phyloP scores from a whole-genome alignment of 805 yeast species.

The Starmerella ratchasimensis region DNA sequence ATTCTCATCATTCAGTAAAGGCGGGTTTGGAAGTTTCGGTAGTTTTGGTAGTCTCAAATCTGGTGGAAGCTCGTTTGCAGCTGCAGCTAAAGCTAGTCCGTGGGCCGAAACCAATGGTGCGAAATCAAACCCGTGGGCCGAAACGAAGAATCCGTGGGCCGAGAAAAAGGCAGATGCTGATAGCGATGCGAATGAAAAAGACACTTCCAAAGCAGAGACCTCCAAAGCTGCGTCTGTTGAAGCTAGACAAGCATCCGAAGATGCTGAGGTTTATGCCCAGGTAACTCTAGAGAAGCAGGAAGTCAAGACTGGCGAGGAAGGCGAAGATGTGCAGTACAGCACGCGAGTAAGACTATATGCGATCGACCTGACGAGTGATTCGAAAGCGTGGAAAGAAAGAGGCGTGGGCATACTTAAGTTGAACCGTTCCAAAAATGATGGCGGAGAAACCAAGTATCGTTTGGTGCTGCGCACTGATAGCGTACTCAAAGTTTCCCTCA shows the following conservation, averaged over 20 bases:
- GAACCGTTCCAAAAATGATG: conserved; percentile 31
- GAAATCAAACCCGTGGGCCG: conserved; percentile 4
- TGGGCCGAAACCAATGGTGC: conserved; percentile 1
- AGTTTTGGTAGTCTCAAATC: neutral
- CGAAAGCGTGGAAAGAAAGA: conserved; percentile 89
- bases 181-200: too few species aligned
- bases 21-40: conserved; percentile 6
- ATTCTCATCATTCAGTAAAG: conserved; percentile 8
- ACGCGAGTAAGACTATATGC: conserved; percentile 69
- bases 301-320: conserved; percentile 81
- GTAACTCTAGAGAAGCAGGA: conserved; percentile 25
- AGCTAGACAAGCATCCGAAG: neutral
- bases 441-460: conserved; percentile 35
- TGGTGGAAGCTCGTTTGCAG: conserved; percentile 5
- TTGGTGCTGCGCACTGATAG: conserved; percentile 87
- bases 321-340: conserved; percentile 54
- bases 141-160: too few species aligned
- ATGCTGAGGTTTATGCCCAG: conserved; percentile 23
- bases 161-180: too few species aligned
- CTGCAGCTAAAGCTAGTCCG: neutral
- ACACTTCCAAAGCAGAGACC: too few species aligned
- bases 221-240: too few species aligned
- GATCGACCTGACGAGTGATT: conserved; percentile 42
- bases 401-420: conserved; percentile 83
- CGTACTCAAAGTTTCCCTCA: conserved; percentile 65